Percentiles rank a stretch among this genome's conserved stretches.
Evolutionary conservation across 2,329 filamentous ascomycete genomes (phyloP).

Genomic region (Calonectria pseudoturangicola): DNA sequence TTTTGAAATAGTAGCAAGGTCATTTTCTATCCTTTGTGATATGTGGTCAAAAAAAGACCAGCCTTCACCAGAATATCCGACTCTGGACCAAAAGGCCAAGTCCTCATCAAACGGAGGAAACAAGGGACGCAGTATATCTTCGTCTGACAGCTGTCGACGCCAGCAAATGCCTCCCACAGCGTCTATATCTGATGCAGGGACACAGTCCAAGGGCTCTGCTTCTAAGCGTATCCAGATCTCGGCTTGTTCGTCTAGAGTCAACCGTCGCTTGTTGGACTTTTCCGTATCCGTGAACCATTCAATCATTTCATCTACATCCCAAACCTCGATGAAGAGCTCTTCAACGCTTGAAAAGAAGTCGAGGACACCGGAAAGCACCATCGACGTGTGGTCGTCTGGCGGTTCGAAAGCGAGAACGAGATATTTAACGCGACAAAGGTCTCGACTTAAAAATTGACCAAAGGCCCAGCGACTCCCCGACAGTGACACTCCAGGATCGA

Average conservation of each 20-base stretch:
- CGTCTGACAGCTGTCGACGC: neutral
- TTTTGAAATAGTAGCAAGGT: neutral
- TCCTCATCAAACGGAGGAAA: fast-evolving
- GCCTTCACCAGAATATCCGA: too few relatives aligned
- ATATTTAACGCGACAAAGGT: neutral
- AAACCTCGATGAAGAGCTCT: neutral
- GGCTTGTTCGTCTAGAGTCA: neutral
- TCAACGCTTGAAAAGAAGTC: neutral
- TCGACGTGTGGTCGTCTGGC: neutral
- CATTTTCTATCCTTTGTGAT: neutral
- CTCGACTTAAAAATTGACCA: neutral
- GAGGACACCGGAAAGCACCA: neutral
- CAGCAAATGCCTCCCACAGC: neutral
- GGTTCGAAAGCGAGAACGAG: neutral
- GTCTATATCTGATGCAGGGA: neutral
- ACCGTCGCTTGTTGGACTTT: too few relatives aligned
- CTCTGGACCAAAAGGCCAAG: neutral
- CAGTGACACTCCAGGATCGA: neutral
- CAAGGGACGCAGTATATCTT: neutral
- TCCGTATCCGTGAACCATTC: neutral
- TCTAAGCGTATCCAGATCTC: neutral
- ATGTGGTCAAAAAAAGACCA: neutral
- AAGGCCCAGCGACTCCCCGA: neutral
- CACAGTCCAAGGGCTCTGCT: neutral
- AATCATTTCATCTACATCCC: neutral